phyloP scores from a whole-genome alignment of 768 basidiomycete species.

The Neoboletus subvelutipes region DNA sequence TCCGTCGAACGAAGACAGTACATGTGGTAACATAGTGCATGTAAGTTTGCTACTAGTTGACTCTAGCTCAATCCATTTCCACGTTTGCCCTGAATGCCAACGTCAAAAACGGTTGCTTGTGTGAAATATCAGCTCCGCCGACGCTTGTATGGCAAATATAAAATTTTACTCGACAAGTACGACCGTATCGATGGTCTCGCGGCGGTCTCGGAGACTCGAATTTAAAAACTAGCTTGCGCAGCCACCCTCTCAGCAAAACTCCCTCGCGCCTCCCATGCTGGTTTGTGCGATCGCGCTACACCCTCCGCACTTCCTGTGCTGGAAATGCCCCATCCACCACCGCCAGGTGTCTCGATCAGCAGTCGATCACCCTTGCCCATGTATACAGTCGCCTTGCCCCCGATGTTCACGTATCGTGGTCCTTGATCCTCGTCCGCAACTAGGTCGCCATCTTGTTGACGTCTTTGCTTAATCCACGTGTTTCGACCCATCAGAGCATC shows the following conservation, averaged over 20 bases:
- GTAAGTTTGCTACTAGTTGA: no score
- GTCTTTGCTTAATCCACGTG: slow-evolving; percentile 79
- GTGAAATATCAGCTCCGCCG: no score
- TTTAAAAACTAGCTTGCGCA: slow-evolving; percentile 59
- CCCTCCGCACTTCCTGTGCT: slow-evolving; percentile 13
- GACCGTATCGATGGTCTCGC: background rate
- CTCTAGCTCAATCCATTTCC: no score
- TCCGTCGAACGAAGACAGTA: no score
- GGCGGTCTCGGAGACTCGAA: background rate
- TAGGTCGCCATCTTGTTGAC: slow-evolving; percentile 66
- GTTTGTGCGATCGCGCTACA: slow-evolving; percentile 30
- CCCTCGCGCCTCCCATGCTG: slow-evolving; percentile 68
- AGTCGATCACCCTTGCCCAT: slow-evolving; percentile 88
- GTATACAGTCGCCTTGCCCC: slow-evolving; percentile 82
- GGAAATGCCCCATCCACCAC: slow-evolving; percentile 75
- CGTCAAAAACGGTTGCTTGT: no score
- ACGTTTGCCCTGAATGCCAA: no score
- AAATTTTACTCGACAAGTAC: no score
- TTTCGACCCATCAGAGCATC: slow-evolving; percentile 73
- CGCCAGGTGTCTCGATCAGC: slow-evolving; percentile 86
- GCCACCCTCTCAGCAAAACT: slow-evolving; percentile 65
- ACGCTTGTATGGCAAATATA: no score
- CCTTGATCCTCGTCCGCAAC: slow-evolving; percentile 37
- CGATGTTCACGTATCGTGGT: slow-evolving; percentile 75
- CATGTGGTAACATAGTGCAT: no score